A percentile compares a stretch with the other conserved stretches of the same genome.
These are phyloP conservation scores for Postia placenta DNA, from an alignment of 768 basidiomycete genomes.

Conservation along the genomic window DNA sequence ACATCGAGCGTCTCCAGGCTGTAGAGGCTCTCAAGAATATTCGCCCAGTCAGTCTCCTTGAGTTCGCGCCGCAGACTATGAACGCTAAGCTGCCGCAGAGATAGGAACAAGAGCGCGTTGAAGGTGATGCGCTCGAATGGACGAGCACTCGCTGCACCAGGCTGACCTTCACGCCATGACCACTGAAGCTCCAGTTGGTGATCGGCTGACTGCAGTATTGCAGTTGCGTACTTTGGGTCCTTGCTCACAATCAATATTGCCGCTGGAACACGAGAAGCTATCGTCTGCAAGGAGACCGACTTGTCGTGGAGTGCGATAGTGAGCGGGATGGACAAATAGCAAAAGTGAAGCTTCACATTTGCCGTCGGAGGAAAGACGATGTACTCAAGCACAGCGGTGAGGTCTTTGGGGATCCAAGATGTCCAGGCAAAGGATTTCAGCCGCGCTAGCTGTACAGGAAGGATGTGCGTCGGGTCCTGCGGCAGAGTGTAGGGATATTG, in stretches of 20 bases:
- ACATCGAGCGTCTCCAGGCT: neutral
- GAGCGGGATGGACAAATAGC: neutral
- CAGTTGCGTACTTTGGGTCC: no score
- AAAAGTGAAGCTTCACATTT: neutral
- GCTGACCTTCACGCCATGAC: neutral
- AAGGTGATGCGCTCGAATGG: neutral
- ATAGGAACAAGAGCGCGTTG: neutral
- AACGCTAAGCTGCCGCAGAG: neutral
- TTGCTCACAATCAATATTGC: neutral
- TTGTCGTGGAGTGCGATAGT: neutral
- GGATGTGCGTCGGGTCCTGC: neutral
- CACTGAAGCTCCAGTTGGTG: no score
- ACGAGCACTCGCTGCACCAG: no score
- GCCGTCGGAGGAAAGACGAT: neutral
- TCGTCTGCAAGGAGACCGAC: neutral
- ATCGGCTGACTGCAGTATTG: no score
- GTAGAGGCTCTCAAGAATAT: neutral
- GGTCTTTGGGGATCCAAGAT: no score
- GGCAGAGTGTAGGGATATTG: no score
- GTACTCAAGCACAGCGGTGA: no score
- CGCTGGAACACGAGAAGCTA: neutral
- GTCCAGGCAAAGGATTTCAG: no score
- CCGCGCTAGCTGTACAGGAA: neutral
- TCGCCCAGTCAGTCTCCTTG: neutral
- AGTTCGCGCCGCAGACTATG: neutral